Evolutionary conservation across 495 filamentous ascomycete species (phyloP).

Genomic region (Polyplosphaeria fusca): DNA sequence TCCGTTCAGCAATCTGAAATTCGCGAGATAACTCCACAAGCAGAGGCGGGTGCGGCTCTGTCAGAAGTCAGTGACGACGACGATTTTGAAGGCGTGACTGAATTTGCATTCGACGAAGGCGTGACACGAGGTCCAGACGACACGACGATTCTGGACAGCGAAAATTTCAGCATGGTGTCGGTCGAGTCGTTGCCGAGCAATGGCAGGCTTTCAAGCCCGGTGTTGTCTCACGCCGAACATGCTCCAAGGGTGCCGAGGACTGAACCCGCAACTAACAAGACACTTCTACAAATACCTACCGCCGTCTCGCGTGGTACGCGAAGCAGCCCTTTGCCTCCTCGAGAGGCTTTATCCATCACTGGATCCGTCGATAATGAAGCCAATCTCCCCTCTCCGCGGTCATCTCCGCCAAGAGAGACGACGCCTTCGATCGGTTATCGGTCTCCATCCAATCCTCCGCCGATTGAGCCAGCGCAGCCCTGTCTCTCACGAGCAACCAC

Average conservation of each 20-base stretch:
- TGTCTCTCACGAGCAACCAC: slow-evolving; percentile 28
- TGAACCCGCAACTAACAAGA: neutral
- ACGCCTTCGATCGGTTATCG: slow-evolving; percentile 15
- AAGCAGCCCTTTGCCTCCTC: slow-evolving; percentile 2
- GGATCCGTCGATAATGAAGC: neutral
- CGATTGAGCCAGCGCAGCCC: slow-evolving; percentile 12
- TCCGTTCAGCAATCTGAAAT: neutral
- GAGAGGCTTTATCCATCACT: too few relatives aligned
- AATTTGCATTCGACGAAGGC: slow-evolving; percentile 26
- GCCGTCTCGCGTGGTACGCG: neutral
- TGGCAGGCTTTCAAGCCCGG: slow-evolving; percentile 16
- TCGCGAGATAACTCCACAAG: neutral
- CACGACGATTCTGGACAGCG: slow-evolving; percentile 38
- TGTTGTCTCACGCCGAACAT: neutral
- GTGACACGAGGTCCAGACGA: slow-evolving; percentile 28
- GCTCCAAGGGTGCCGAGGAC: neutral
- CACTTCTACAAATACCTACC: slow-evolving; percentile 3
- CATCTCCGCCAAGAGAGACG: slow-evolving; percentile 3
- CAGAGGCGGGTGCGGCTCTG: neutral
- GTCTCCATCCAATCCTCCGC: slow-evolving; percentile 24
- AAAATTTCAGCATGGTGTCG: slow-evolving; percentile 44
- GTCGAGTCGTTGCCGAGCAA: slow-evolving; percentile 38
- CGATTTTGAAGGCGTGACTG: slow-evolving; percentile 6
- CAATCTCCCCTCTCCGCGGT: neutral
- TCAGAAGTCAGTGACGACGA: neutral